phyloP scores from a whole-genome alignment of 2,329 filamentous ascomycete species.

The Xylaria sp. region DNA sequence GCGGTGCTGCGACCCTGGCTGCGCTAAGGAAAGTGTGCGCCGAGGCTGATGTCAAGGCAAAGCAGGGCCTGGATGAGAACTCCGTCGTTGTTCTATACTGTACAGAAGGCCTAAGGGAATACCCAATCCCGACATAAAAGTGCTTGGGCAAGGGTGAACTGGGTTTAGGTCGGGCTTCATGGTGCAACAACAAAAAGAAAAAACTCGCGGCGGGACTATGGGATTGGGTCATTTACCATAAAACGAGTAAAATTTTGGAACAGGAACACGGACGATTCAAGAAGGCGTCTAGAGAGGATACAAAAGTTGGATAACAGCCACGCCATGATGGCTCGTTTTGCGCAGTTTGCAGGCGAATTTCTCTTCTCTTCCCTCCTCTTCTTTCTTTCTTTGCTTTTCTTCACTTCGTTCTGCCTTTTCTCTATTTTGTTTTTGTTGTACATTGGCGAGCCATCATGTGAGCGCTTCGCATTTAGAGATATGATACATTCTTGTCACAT shows the following conservation, averaged over 20 bases:
- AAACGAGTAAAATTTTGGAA: conserved; percentile 19
- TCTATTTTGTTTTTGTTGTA: conserved; percentile 35
- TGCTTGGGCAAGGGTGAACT: conserved; percentile 22
- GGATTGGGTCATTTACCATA: conserved; percentile 20
- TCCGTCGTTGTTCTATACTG: conserved; percentile 73
- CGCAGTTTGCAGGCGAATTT: conserved; percentile 20
- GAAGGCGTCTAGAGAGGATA: conserved; percentile 35
- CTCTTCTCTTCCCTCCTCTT: neutral
- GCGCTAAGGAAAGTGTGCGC: conserved; percentile 63
- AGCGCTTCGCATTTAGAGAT: conserved; percentile 32
- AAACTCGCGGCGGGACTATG: conserved; percentile 6
- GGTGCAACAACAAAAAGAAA: conserved; percentile 23
- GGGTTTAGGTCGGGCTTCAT: conserved; percentile 17
- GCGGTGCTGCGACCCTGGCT: conserved; percentile 58
- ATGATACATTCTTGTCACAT: conserved; percentile 35
- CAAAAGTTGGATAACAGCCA: conserved; percentile 33
- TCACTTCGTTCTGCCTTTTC: conserved; percentile 13
- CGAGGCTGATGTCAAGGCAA: conserved; percentile 42
- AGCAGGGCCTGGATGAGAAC: conserved; percentile 55
- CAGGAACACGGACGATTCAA: conserved; percentile 29
- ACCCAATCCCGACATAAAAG: conserved; percentile 54
- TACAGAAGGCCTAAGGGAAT: conserved; percentile 71
- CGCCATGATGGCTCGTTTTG: conserved; percentile 20
- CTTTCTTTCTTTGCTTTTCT: conserved; percentile 11
- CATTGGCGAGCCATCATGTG: conserved; percentile 33